Conservation (phyloP, 2,329 filamentous ascomycete species). For the Pestalotiopsis sp. region DNA sequence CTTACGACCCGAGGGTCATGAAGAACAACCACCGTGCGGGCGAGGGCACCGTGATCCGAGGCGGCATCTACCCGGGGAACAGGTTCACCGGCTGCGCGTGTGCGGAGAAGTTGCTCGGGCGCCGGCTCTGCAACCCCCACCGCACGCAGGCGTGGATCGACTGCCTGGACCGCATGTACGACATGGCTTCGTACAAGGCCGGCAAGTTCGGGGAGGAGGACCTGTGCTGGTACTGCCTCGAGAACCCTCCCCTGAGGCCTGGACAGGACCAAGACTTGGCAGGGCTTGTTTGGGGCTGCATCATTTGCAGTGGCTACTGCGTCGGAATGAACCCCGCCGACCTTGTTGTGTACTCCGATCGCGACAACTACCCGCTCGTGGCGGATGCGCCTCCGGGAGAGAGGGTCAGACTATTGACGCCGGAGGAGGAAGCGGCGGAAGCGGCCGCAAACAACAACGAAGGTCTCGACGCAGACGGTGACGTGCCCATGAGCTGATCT, state of each 20-base stretch:
- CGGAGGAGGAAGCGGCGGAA: neutral
- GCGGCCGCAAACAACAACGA: too few species aligned
- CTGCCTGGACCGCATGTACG: neutral
- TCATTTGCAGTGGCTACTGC: neutral
- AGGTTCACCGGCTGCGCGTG: slow-evolving; percentile 40
- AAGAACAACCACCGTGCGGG: neutral
- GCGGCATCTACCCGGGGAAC: slow-evolving; percentile 14
- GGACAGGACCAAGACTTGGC: neutral
- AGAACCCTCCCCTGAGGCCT: neutral
- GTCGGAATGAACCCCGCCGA: neutral
- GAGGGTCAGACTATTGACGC: neutral
- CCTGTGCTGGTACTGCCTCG: neutral
- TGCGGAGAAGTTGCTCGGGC: slow-evolving; percentile 33
- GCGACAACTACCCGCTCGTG: neutral
- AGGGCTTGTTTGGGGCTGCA: neutral
- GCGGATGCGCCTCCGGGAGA: neutral
- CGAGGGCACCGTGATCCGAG: neutral
- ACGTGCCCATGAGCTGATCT: too few species aligned
- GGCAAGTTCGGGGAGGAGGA: neutral
- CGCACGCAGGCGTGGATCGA: slow-evolving; percentile 29
- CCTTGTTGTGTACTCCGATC: neutral
- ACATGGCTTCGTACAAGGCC: neutral
- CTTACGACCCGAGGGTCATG: neutral
- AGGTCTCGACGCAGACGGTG: too few species aligned
- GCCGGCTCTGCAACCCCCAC: slow-evolving; percentile 36